Conservation (phyloP, 148 eudicot genomes). For the Persicaria maculosa region DNA sequence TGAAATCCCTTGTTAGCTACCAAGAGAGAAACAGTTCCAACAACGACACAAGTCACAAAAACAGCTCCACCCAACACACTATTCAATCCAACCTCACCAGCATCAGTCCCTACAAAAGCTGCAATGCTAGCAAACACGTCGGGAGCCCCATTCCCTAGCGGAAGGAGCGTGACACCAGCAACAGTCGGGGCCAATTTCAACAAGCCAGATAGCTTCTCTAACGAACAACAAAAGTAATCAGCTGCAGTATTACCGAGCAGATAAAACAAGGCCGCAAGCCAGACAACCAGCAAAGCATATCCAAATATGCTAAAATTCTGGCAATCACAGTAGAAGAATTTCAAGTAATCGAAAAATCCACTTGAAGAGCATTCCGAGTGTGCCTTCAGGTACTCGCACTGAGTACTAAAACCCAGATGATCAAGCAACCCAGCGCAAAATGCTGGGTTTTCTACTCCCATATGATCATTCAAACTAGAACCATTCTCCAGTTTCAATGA, state of each 20-base stretch:
- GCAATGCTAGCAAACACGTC: constrained; percentile 98
- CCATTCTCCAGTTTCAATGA: constrained; percentile 23
- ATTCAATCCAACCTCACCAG: constrained; percentile 84
- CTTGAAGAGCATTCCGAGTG: constrained; percentile 64
- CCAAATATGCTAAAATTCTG: constrained; percentile 38
- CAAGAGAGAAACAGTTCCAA: constrained; percentile 64
- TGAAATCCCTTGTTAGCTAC: constrained; percentile 57
- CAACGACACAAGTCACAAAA: constrained; percentile 81
- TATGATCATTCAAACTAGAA: constrained; percentile 20
- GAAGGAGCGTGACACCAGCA: constrained; percentile 91
- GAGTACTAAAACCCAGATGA: constrained; percentile 39
- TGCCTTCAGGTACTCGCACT: constrained; percentile 72
- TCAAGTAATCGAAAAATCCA: constrained; percentile 67
- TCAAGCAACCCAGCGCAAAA: constrained; percentile 47
- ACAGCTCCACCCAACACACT: constrained; percentile 96
- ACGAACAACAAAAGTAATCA: constrained; percentile 86
- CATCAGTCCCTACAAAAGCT: constrained; percentile 71
- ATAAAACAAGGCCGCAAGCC: constrained; percentile 86
- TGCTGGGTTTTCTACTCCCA: constrained; percentile 25
- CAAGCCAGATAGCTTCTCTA: constrained; percentile 71
- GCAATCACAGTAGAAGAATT: constrained; percentile 76
- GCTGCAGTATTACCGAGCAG: constrained; percentile 94
- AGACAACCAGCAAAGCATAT: constrained; percentile 48
- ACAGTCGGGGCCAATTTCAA: constrained; percentile 83
- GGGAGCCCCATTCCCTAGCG: constrained; percentile 94